A percentile compares a stretch with the other conserved stretches of the same genome.
Conservation (phyloP, 768 basidiomycete genomes). For the Suillus subaureus region DNA sequence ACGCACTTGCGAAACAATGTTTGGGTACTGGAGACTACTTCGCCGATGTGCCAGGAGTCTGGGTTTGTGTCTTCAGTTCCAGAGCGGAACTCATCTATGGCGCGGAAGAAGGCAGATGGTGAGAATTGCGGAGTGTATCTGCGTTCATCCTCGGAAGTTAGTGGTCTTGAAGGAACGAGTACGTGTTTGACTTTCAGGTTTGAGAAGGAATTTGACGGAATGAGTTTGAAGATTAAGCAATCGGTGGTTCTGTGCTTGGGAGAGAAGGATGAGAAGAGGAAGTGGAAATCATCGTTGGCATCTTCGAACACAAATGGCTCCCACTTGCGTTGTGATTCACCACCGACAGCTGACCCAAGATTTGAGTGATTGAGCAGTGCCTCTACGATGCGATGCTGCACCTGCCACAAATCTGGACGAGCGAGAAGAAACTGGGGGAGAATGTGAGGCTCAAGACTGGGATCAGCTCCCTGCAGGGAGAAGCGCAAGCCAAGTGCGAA, state of each 20-base stretch:
- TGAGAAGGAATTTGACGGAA: constrained; percentile 31
- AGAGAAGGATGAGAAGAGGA: constrained; percentile 44
- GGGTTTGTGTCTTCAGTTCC: constrained; percentile 25
- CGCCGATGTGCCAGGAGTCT: constrained; percentile 63
- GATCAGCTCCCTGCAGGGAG: not conserved
- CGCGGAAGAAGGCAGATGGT: constrained; percentile 57
- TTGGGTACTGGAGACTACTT: constrained; percentile 92
- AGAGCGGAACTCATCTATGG: constrained; percentile 42
- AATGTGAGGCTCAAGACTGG: constrained; percentile 2
- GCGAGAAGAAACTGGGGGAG: constrained; percentile 34
- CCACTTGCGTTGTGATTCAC: constrained; percentile 34
- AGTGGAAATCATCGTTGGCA: constrained; percentile 68
- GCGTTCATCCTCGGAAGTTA: constrained; percentile 42
- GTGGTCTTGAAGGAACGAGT: constrained; percentile 53
- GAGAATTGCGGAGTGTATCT: constrained; percentile 72
- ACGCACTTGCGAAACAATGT: constrained; percentile 90
- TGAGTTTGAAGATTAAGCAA: constrained; percentile 20
- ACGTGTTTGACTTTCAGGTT: constrained; percentile 52
- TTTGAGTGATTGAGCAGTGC: constrained; percentile 21
- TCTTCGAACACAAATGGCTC: constrained; percentile 51
- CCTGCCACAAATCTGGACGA: constrained; percentile 25
- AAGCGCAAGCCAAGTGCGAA: constrained; percentile 30
- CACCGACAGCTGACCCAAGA: constrained; percentile 51
- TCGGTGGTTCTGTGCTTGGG: constrained; percentile 17
- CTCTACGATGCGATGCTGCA: constrained; percentile 18